Conservation (phyloP, 2,329 filamentous ascomycete species). For the Fusarium hostae region DNA sequence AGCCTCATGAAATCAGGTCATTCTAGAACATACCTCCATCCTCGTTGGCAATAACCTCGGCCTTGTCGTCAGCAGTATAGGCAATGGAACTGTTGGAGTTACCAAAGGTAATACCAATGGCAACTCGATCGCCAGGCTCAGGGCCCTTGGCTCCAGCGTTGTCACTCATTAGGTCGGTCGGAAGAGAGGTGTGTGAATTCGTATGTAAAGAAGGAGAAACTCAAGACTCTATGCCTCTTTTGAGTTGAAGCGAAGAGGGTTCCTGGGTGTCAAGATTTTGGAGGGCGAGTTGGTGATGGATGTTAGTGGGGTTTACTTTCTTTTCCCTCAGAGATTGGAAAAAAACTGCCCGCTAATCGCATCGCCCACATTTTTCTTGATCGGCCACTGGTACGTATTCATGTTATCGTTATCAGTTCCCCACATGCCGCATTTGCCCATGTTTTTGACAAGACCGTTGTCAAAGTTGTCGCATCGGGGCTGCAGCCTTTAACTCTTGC, state of each 20-base stretch:
- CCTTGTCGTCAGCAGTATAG: conserved; percentile 90
- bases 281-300: conserved; percentile 29
- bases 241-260: conserved; percentile 13
- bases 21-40: conserved; percentile 78
- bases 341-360: conserved; percentile 44
- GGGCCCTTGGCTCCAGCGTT: conserved; percentile 57
- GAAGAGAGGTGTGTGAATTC: not conserved
- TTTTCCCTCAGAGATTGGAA: conserved; percentile 39
- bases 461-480: conserved; percentile 30
- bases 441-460: conserved; percentile 29
- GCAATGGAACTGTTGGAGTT: conserved; percentile 99
- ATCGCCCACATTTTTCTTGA: conserved; percentile 38
- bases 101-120: conserved; percentile 97
- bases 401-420: conserved; percentile 32
- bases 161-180: conserved; percentile 57
- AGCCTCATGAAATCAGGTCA: not conserved
- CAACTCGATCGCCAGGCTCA: conserved; percentile 70
- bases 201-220: conserved; percentile 9
- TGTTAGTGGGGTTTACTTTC: conserved; percentile 42
- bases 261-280: conserved; percentile 40
- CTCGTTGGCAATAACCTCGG: conserved; percentile 98
- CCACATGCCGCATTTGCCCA: conserved; percentile 18
- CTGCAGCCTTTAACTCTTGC: not conserved
- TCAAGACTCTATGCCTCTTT: conserved; percentile 23
- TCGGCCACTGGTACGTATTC: conserved; percentile 31